These are phyloP conservation scores for Trypanosoma mega DNA, from an alignment of 208 protist genomes.

Conservation along the genomic window DNA sequence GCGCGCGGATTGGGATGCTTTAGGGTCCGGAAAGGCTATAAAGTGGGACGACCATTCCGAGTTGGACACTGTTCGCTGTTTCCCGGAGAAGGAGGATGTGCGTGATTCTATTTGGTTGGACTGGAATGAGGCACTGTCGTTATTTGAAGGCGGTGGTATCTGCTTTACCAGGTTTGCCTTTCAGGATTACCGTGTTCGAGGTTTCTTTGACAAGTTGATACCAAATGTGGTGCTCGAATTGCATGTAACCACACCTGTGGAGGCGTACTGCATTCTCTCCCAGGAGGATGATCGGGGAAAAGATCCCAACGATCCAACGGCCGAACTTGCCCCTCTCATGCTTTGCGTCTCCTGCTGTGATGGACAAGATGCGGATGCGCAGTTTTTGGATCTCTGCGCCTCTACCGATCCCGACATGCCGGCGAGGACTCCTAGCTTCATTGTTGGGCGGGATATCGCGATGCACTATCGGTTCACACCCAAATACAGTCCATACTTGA, in stretches of 20 bases:
- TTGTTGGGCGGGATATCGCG: constrained; percentile 10
- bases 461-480: constrained; percentile 12
- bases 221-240: constrained; percentile 15
- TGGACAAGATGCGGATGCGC: too few relatives aligned
- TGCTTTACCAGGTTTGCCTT: constrained; percentile 26
- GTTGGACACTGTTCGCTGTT: constrained; percentile 23
- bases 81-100: too few relatives aligned
- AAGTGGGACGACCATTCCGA: constrained; percentile 39
- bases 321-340: too few relatives aligned
- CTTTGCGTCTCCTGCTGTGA: too few relatives aligned
- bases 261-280: constrained; percentile 10
- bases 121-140: constrained; percentile 24
- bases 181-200: constrained; percentile 19
- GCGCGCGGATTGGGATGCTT: constrained; percentile 20
- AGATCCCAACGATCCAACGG: not conserved
- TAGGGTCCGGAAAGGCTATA: constrained; percentile 33
- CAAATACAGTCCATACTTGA: constrained; percentile 5
- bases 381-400: too few relatives aligned
- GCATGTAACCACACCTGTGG: not conserved
- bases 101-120: constrained; percentile 29
- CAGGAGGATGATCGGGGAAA: constrained; percentile 17
- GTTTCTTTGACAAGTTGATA: constrained; percentile 15
- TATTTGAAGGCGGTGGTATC: constrained; percentile 25
- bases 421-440: not conserved
- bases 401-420: too few relatives aligned